Percentiles rank a stretch among this genome's conserved stretches.
Evolutionary conservation across 2,329 filamentous ascomycete genomes (phyloP).

Genomic region (Stemphylium beticola): DNA sequence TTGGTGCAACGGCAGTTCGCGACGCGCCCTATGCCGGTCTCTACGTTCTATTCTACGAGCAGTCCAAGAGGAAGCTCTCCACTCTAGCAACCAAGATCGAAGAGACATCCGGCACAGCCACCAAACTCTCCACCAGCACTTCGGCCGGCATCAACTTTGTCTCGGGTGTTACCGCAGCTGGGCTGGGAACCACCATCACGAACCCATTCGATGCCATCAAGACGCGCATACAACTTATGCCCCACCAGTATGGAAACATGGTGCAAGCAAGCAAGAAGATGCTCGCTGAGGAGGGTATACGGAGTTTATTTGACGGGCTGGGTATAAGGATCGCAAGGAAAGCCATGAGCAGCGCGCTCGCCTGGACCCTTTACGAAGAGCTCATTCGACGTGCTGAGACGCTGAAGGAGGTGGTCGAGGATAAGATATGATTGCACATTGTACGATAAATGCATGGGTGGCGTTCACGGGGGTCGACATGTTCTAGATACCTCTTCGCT

Average conservation of each 20-base stretch:
- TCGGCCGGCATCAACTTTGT: slow-evolving; percentile 81
- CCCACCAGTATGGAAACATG: slow-evolving; percentile 81
- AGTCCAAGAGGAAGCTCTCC: slow-evolving; percentile 71
- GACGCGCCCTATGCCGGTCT: slow-evolving; percentile 97
- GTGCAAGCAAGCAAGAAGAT: slow-evolving; percentile 77
- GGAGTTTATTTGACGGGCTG: slow-evolving; percentile 84
- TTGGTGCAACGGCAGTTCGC: slow-evolving; percentile 88
- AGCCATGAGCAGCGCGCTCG: slow-evolving; percentile 89
- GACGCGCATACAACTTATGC: slow-evolving; percentile 90
- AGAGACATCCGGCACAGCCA: slow-evolving; percentile 31
- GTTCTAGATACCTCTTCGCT: slow-evolving; percentile 14
- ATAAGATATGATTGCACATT: slow-evolving; percentile 25
- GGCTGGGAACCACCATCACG: slow-evolving; percentile 82
- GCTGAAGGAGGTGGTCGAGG: slow-evolving; percentile 39
- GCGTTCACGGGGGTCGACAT: slow-evolving; percentile 5
- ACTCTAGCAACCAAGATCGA: slow-evolving; percentile 39
- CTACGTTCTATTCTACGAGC: slow-evolving; percentile 94
- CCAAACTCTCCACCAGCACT: slow-evolving; percentile 38
- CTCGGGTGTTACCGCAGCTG: slow-evolving; percentile 80
- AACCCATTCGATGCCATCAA: slow-evolving; percentile 98
- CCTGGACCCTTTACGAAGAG: slow-evolving; percentile 98
- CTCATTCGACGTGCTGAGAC: slow-evolving; percentile 75
- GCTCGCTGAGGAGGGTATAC: slow-evolving; percentile 78
- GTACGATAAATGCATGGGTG: slow-evolving; percentile 15
- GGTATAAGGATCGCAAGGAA: slow-evolving; percentile 88